Conservation (phyloP, 2,329 filamentous ascomycete genomes). For the Aspergillus transmontanensis region DNA sequence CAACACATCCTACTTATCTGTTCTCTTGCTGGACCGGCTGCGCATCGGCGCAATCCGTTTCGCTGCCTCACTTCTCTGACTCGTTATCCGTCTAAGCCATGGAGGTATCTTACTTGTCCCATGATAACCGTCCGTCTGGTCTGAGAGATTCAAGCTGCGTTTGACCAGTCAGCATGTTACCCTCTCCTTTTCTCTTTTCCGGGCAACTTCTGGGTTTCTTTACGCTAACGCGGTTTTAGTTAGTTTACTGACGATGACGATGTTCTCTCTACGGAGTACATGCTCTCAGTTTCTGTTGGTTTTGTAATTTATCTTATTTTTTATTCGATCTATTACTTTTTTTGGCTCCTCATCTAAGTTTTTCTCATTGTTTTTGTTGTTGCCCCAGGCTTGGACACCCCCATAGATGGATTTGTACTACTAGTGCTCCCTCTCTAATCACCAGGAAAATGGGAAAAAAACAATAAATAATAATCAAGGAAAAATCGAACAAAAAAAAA, state of each 20-base stretch:
- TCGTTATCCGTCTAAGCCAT: conserved; percentile 1
- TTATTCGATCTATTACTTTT: background rate
- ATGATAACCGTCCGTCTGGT: background rate
- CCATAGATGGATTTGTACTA: conserved; percentile 1
- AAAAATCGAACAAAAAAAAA: background rate
- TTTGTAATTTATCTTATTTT: background rate
- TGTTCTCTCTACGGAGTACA: background rate
- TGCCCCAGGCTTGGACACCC: background rate
- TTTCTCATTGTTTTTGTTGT: background rate
- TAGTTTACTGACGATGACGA: background rate
- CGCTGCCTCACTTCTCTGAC: conserved; percentile 4
- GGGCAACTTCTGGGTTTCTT: background rate
- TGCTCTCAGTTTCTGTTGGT: background rate
- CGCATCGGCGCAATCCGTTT: conserved; percentile 1
- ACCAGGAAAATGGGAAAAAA: background rate
- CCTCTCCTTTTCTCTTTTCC: background rate
- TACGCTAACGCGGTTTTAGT: background rate
- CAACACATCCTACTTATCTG: conserved; percentile 1
- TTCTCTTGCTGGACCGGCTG: conserved; percentile 1
- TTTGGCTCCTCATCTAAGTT: background rate
- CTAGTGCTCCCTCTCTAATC: background rate
- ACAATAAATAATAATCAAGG: background rate
- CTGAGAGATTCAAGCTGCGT: conserved; percentile 1
- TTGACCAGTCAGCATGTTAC: conserved; percentile 3
- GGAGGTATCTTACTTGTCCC: conserved; percentile 1